Percentiles rank a stretch among this genome's conserved stretches.
Conservation (phyloP, 257 asterid genomes). For the Scutellaria barbata region DNA sequence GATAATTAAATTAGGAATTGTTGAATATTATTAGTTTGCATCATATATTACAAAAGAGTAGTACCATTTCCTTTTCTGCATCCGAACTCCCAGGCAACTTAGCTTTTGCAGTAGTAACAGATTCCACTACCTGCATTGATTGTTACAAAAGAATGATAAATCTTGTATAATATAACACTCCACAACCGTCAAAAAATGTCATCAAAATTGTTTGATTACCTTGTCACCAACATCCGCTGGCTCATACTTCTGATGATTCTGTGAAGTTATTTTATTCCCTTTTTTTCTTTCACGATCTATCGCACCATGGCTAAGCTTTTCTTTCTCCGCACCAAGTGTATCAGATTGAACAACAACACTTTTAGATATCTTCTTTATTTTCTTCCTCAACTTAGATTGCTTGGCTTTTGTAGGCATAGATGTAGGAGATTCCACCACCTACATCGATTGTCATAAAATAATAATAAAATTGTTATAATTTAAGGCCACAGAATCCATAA, state of each 20-base stretch:
- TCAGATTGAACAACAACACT: not conserved
- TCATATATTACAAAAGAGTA: not conserved
- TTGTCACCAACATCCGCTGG: not conserved
- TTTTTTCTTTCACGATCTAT: not conserved
- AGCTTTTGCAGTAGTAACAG: not conserved
- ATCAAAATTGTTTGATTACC: not conserved
- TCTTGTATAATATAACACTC: not conserved
- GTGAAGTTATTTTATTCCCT: not conserved
- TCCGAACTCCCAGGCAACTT: not conserved
- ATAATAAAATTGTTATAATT: not conserved
- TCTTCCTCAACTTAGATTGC: not conserved
- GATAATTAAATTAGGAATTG: not conserved
- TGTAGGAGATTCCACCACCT: not conserved
- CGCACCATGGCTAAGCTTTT: not conserved
- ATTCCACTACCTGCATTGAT: not conserved
- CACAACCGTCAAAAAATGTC: not conserved
- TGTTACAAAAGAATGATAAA: not conserved
- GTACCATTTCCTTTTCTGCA: conserved; percentile 45
- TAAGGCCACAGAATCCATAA: not conserved
- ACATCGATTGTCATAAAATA: not conserved
- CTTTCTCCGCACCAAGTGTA: not conserved
- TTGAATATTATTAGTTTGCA: not conserved
- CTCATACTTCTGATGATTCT: not conserved
- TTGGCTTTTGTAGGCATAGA: conserved; percentile 28
- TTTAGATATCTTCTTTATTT: not conserved